Base-by-base conservation (phyloP, 129 eudicot species). In the Saussurea involucrata region DNA sequence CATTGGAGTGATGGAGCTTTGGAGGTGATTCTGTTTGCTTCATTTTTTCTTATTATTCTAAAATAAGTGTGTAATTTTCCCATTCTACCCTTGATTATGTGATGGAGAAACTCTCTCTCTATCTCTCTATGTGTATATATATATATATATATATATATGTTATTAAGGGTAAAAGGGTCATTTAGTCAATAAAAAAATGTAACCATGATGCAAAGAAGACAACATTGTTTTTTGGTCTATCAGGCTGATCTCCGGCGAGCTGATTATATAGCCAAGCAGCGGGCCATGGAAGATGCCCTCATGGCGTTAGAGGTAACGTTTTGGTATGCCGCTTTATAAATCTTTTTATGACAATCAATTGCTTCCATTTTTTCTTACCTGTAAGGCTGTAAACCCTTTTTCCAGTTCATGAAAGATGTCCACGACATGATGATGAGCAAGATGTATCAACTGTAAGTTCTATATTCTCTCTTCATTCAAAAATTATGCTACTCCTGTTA, bases 1-100 rank as follows among this genome's bases (percentile, higher is more conserved):
- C 99, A 95, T 78, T 95, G 99, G 99, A 95, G 97, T 88, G 95
- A 95, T 88, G 99, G 99, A 70, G 99, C 97, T 72, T 84, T 95
- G 22, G 99, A 95, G 99, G 95, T 92, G 85, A 42, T 55, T 83
- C 57, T 76, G 55, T 78, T 24, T 28, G 66, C 37, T 44, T 63
- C 10, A 32, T 29, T 63, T 71, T 31, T 40, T n/a, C 25, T 55
- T 74, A n/a, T n/a, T n/a, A n/a, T n/a, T n/a, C n/a, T n/a, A n/a
- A n/a, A n/a, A n/a, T n/a, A n/a, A n/a, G n/a, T n/a, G n/a, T n/a
- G n/a, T n/a, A n/a, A n/a, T n/a, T n/a, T n/a, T n/a, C n/a, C n/a
- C n/a, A n/a, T n/a, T n/a, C n/a, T n/a, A n/a, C n/a, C n/a, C n/a
- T n/a, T n/a, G n/a, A n/a, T n/a, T n/a, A n/a, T n/a, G n/a, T n/a